phyloP scores from a whole-genome alignment of 1,139 yeast genomes.

The Ogataea hybrid region DNA sequence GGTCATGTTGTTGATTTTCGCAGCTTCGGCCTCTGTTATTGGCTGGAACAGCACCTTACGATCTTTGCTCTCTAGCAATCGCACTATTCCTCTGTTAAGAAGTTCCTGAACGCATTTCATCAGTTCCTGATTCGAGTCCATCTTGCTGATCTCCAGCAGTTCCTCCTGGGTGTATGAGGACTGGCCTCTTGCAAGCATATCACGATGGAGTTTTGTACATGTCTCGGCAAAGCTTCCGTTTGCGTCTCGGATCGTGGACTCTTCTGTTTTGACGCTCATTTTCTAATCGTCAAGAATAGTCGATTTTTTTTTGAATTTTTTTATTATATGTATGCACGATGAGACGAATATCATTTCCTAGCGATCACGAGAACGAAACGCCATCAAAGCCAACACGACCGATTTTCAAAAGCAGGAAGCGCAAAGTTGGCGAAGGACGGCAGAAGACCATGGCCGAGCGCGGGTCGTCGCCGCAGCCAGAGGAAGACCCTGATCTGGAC shows the following conservation, averaged over 20 bases:
- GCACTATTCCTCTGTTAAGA: slow-evolving; percentile 61
- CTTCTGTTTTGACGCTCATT: slow-evolving; percentile 8
- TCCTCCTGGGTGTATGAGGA: slow-evolving; percentile 59
- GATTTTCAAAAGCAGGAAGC: slow-evolving; percentile 13
- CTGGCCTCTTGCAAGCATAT: slow-evolving; percentile 53
- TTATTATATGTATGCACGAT: slow-evolving; percentile 1
- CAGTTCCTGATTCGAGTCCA: slow-evolving; percentile 38
- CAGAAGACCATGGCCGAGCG: neutral
- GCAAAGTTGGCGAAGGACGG: slow-evolving; percentile 6
- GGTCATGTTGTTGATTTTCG: slow-evolving; percentile 68
- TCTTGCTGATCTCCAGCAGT: slow-evolving; percentile 43
- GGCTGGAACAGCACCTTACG: slow-evolving; percentile 73
- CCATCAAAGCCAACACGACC: neutral
- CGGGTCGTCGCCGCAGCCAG: slow-evolving; percentile 2
- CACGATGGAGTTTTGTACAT: slow-evolving; percentile 44
- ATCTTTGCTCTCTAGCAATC: slow-evolving; percentile 56
- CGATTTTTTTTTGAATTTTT: neutral
- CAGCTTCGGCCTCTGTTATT: slow-evolving; percentile 63
- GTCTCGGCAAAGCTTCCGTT: neutral
- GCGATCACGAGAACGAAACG: slow-evolving; percentile 3
- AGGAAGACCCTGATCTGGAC: slow-evolving; percentile 3
- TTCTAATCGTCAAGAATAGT: neutral
- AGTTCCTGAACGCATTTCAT: slow-evolving; percentile 66
- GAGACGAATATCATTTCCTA: slow-evolving; percentile 7
- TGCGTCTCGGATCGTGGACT: neutral